phyloP scores from a whole-genome alignment of 768 basidiomycete species.

The Hericium alpestre region DNA sequence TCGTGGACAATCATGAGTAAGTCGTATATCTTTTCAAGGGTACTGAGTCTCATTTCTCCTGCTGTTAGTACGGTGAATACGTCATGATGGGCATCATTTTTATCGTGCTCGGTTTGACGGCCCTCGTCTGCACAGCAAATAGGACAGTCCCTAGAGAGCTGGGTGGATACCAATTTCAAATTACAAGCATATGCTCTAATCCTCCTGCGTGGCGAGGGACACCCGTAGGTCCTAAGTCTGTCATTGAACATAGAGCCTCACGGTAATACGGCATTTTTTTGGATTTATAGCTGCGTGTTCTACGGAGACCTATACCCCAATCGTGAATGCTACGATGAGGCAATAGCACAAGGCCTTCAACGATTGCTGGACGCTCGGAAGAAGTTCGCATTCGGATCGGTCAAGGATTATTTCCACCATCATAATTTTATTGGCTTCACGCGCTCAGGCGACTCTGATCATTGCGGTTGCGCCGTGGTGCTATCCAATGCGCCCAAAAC shows the following conservation, averaged over 20 bases:
- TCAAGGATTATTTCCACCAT: slow-evolving; percentile 46
- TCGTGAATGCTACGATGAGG: slow-evolving; percentile 49
- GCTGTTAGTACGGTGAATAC: slow-evolving; percentile 46
- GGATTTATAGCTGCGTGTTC: slow-evolving; percentile 59
- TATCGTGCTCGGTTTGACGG: background rate
- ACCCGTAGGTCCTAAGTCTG: slow-evolving; percentile 46
- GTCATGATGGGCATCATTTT: background rate
- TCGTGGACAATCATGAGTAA: slow-evolving; percentile 87
- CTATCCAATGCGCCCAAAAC: slow-evolving; percentile 41
- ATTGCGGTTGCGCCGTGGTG: slow-evolving; percentile 59
- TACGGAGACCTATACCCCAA: slow-evolving; percentile 78
- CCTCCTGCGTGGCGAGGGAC: slow-evolving; percentile 55
- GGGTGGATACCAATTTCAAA: slow-evolving; percentile 67
- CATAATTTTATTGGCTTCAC: slow-evolving; percentile 70
- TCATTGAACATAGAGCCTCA: too few relatives aligned
- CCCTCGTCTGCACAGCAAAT: slow-evolving; percentile 31
- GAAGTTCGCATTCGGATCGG: slow-evolving; percentile 55
- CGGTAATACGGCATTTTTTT: too few relatives aligned
- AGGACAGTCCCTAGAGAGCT: slow-evolving; percentile 74
- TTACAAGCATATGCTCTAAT: slow-evolving; percentile 75
- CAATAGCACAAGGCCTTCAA: slow-evolving; percentile 38
- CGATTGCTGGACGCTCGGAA: slow-evolving; percentile 52
- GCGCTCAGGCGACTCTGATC: slow-evolving; percentile 45
- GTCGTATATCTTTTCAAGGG: slow-evolving; percentile 17
- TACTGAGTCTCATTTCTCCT: background rate